Base-by-base conservation (phyloP, 1,139 yeast species). In the Saccharomycopsis hybrid region DNA sequence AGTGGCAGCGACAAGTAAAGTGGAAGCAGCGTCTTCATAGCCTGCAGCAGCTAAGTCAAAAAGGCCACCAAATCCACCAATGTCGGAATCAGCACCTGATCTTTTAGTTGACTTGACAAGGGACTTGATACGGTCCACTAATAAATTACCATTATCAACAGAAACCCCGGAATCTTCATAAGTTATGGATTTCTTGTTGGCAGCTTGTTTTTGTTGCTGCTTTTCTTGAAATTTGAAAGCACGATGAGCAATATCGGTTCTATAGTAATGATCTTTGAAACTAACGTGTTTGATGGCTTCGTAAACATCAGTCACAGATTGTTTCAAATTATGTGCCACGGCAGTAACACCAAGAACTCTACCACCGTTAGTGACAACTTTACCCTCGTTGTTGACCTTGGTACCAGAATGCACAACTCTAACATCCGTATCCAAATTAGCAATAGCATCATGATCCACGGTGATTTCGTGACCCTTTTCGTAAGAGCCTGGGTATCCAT, bases 41-140 rank as follows among this genome's bases (percentile, higher is more conserved):
- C 97, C 97, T 45, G 96, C 95, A 49, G 82, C 81, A 61, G 82
- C 79, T 61, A 94, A 75, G 65, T 94, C 98, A 60, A 94, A 94
- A 43, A 90, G 72, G 57, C 98, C 99, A 57, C 99, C 99, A 63
- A 94, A 94, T 3, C 99, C 99, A 64, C 99, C 99, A 60, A 94
- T 92, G 59, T 89, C 96, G 25, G 97, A 88, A 64, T 92, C 97
- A 43, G 98, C 95, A 61, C 99, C 99, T 35, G 95, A 75, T 68
- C 99, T 84, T 43, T 86, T 82, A 25, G 99, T 94, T n/a, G 96
- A 84, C 68, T 85, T 87, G 48, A 94, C 98, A 67, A 84, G 80
- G 48, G 82, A 79, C 70, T 94, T 94, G 68, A 94, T 94, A 60
- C 82, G 81, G 65, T 90, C 90, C 43, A 94, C 97, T 55, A 94